Evolutionary conservation across 371 early-diverging fungal genomes (phyloP).

Genomic region (Apophysomyces trapeziformis): DNA sequence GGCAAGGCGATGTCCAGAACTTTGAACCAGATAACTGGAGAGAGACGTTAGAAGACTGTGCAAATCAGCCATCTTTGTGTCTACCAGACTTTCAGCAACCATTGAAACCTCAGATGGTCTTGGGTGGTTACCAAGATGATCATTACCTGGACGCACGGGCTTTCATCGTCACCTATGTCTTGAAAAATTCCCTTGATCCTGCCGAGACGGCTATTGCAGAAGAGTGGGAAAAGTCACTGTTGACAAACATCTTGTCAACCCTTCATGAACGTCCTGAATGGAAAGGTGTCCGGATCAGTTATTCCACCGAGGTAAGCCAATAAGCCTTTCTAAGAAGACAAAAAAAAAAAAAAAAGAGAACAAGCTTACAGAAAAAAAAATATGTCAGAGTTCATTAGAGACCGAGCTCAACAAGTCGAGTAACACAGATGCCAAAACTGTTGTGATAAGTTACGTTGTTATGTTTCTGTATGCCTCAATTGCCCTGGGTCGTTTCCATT

Average conservation of each 20-base stretch:
- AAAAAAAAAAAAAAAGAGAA: no score
- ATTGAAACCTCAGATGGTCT: slow-evolving; percentile 69
- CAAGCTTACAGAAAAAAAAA: no score
- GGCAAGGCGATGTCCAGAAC: slow-evolving; percentile 59
- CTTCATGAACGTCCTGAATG: slow-evolving; percentile 51
- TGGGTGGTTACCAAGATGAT: slow-evolving; percentile 64
- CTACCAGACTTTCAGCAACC: slow-evolving; percentile 72
- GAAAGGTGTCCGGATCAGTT: slow-evolving; percentile 61
- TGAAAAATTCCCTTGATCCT: slow-evolving; percentile 62
- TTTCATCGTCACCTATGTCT: slow-evolving; percentile 69
- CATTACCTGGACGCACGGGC: slow-evolving; percentile 57
- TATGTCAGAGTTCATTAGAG: slow-evolving; percentile 60
- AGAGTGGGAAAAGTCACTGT: slow-evolving; percentile 66
- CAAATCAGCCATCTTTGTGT: slow-evolving; percentile 61
- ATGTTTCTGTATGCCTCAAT: slow-evolving; percentile 81
- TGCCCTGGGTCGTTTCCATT: slow-evolving; percentile 61
- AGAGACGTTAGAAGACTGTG: slow-evolving; percentile 51
- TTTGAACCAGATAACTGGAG: slow-evolving; percentile 59
- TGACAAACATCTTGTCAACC: slow-evolving; percentile 44
- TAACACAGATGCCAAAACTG: slow-evolving; percentile 68
- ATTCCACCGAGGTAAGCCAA: slow-evolving; percentile 66
- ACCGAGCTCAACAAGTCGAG: slow-evolving; percentile 70
- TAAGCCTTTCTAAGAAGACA: no score
- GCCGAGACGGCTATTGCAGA: slow-evolving; percentile 46
- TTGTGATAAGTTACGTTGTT: slow-evolving; percentile 67